A percentile compares a stretch with the other conserved stretches of the same genome.
phyloP scores from a whole-genome alignment of 1,139 yeast genomes.

The Magnusiomyces clavatus region DNA sequence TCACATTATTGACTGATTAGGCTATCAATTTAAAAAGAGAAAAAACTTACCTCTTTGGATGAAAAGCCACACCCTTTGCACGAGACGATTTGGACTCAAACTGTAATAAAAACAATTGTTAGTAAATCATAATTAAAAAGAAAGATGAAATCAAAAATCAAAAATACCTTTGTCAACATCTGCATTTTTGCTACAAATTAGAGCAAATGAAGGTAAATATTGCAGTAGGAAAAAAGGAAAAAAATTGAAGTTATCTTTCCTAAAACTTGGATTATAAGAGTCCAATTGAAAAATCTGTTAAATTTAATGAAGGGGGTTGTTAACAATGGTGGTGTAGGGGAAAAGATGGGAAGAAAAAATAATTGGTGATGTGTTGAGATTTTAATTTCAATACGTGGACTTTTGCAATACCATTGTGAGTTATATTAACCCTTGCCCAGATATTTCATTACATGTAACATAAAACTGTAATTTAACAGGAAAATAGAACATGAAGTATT shows the following conservation, averaged over 20 bases:
- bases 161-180: slow-evolving; percentile 76
- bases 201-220: background rate
- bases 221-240: background rate
- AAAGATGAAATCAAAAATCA: background rate
- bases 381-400: background rate
- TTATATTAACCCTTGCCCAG: too few species aligned
- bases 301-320: background rate
- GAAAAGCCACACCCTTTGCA: slow-evolving; percentile 98
- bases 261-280: slow-evolving; percentile 2
- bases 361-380: background rate
- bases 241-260: background rate
- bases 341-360: slow-evolving; percentile 1
- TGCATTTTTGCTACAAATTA: slow-evolving; percentile 50
- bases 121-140: background rate
- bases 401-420: too few species aligned
- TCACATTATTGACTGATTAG: background rate
- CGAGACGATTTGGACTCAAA: slow-evolving; percentile 98
- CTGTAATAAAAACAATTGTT: slow-evolving; percentile 28
- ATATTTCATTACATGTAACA: too few species aligned
- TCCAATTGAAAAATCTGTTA: slow-evolving; percentile 9
- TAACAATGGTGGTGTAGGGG: background rate
- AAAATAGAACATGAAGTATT: too few species aligned
- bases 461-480: too few species aligned
- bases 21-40: background rate
- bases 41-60: slow-evolving; percentile 57